Percentiles rank a stretch among this genome's conserved stretches.
These are phyloP conservation scores for Tetrastigma voinierianum DNA, from an alignment of 164 flowering plant species.

Conservation along the genomic window DNA sequence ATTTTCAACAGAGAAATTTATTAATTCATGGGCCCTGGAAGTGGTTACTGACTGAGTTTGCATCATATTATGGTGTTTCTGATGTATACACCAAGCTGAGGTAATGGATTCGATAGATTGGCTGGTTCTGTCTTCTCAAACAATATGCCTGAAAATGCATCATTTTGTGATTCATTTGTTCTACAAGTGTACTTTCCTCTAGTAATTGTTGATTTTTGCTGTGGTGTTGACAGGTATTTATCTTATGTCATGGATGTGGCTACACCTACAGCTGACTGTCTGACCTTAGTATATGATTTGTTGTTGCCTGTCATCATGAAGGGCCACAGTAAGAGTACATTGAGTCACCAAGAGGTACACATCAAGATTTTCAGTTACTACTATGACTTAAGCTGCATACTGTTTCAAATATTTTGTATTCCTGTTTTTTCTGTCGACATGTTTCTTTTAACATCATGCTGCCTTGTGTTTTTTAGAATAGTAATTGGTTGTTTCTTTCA, in stretches of 20 bases:
- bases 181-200: background rate
- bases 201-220: conserved; percentile 12
- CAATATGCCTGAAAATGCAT: background rate
- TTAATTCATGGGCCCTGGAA: conserved; percentile 79
- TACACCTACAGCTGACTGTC: conserved; percentile 93
- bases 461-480: conserved; percentile 5
- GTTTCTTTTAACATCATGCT: background rate
- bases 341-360: conserved; percentile 95
- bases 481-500: conserved; percentile 5
- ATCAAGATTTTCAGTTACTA: background rate
- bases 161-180: background rate
- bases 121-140: background rate
- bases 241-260: conserved; percentile 97
- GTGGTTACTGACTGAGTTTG: conserved; percentile 86
- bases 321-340: conserved; percentile 54
- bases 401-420: background rate
- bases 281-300: conserved; percentile 66
- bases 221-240: conserved; percentile 58
- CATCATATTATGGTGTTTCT: conserved; percentile 91
- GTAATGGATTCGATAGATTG: conserved; percentile 27
- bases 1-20: conserved; percentile 79
- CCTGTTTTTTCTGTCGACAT: background rate
- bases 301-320: conserved; percentile 76
- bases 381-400: background rate
- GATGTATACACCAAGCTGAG: conserved; percentile 83